Percentiles rank a stretch among this genome's conserved stretches.
Conservation (phyloP, 306 rosid species). For the Gleditsia sinensis region DNA sequence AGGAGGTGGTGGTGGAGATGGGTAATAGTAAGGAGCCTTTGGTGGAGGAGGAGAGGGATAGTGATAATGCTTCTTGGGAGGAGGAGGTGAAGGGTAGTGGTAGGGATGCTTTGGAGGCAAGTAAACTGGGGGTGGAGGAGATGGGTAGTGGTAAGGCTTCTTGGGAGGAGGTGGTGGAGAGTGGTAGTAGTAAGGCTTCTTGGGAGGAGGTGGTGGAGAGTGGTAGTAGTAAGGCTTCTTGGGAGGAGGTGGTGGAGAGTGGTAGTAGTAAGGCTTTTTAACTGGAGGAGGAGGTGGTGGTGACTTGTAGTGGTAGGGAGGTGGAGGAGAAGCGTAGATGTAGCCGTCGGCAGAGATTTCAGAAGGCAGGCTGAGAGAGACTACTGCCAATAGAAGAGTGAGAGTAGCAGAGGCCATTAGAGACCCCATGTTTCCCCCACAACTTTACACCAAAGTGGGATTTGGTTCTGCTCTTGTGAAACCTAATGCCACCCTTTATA, state of each 20-base stretch:
- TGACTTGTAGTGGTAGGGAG: conserved; percentile 30
- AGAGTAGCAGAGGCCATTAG: conserved; percentile 49
- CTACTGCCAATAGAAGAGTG: conserved; percentile 45
- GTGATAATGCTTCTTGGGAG: neutral
- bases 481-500: conserved; percentile 41
- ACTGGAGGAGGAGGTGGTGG: conserved; percentile 35
- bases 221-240: conserved; percentile 10
- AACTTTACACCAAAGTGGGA: conserved; percentile 34
- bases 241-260: conserved; percentile 31
- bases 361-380: conserved; percentile 44
- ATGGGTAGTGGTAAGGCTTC: conserved; percentile 15
- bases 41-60: conserved; percentile 17
- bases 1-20: conserved; percentile 21
- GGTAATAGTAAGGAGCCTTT: neutral
- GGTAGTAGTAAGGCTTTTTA: conserved; percentile 13
- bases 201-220: conserved; percentile 32
- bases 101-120: neutral
- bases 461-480: conserved; percentile 28
- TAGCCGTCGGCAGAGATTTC: conserved; percentile 49
- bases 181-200: conserved; percentile 2
- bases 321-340: conserved; percentile 60
- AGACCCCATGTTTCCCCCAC: conserved; percentile 50
- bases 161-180: conserved; percentile 34
- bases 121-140: conserved; percentile 37
- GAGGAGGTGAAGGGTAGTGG: conserved; percentile 21